phyloP scores from a whole-genome alignment of 768 basidiomycete species.

The Sporobolomyces phaffii region DNA sequence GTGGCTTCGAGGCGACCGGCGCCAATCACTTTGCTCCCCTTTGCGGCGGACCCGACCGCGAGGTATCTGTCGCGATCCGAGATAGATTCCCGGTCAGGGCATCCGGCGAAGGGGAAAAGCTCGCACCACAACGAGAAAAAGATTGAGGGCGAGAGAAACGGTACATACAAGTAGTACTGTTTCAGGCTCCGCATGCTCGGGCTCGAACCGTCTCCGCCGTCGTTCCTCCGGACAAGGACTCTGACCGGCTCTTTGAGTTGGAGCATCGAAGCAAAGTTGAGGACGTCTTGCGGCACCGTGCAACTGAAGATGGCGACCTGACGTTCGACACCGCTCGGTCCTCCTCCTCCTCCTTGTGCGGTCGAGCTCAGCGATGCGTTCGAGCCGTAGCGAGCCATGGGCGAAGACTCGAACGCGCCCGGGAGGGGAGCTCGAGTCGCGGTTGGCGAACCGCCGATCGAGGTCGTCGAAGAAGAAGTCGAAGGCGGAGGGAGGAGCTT shows the following conservation, averaged over 20 bases:
- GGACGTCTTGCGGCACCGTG: conserved; percentile 90
- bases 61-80: conserved; percentile 15
- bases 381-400: conserved; percentile 41
- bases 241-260: conserved; percentile 93
- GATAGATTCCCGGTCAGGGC: background rate
- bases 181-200: conserved; percentile 65
- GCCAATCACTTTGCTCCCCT: conserved; percentile 32
- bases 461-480: conserved; percentile 50
- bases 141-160: conserved; percentile 49
- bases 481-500: conserved; percentile 81
- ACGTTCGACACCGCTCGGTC: conserved; percentile 57
- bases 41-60: conserved; percentile 42
- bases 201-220: conserved; percentile 39
- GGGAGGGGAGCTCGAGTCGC: conserved; percentile 41
- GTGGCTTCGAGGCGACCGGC: conserved; percentile 56
- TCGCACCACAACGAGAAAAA: no score
- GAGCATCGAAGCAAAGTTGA: conserved; percentile 87
- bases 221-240: conserved; percentile 79
- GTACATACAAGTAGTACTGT: conserved; percentile 92
- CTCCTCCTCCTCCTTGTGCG: background rate
- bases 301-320: conserved; percentile 95
- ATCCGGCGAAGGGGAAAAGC: background rate
- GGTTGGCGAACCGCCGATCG: conserved; percentile 34
- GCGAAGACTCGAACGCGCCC: conserved; percentile 40
- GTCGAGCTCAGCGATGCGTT: conserved; percentile 16